Conservation (phyloP, 106 monocot species). For the Iris macrosiphon region DNA sequence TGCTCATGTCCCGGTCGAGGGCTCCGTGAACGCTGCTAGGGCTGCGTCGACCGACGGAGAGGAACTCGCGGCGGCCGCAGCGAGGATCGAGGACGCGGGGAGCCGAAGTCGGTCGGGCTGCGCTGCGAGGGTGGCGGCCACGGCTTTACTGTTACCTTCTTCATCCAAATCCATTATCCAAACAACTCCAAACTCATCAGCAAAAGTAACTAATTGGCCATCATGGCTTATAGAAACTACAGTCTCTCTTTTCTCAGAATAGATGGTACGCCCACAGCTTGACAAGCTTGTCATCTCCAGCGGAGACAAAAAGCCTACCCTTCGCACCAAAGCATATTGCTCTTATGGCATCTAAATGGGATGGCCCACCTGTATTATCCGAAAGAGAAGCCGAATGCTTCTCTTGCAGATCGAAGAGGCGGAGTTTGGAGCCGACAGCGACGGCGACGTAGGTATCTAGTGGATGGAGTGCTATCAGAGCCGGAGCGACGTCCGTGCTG, state of each 20-base stretch:
- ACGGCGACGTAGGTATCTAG: slow-evolving; percentile 9
- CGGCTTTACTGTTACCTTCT: slow-evolving; percentile 15
- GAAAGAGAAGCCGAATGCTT: slow-evolving; percentile 34
- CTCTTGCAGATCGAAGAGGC: slow-evolving; percentile 24
- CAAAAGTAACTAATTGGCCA: slow-evolving; percentile 68
- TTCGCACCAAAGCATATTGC: slow-evolving; percentile 57
- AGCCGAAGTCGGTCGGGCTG: too few relatives aligned
- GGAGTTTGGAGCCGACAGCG: slow-evolving; percentile 16
- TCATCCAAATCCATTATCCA: slow-evolving; percentile 51
- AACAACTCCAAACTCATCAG: slow-evolving; percentile 93
- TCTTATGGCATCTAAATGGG: slow-evolving; percentile 72
- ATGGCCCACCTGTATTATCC: slow-evolving; percentile 38
- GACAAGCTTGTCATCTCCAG: slow-evolving; percentile 91
- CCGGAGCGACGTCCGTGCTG: slow-evolving; percentile 11
- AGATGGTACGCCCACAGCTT: slow-evolving; percentile 78
- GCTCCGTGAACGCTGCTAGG: too few relatives aligned
- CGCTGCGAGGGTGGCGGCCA: too few relatives aligned
- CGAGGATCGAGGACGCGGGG: too few relatives aligned
- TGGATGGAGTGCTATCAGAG: slow-evolving; percentile 20
- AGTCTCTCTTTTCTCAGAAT: slow-evolving; percentile 80
- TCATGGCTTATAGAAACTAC: slow-evolving; percentile 73
- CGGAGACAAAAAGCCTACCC: slow-evolving; percentile 75
- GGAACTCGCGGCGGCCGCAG: too few relatives aligned
- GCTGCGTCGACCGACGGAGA: too few relatives aligned
- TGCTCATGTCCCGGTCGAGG: too few relatives aligned